Base-by-base conservation (phyloP, 306 rosid genomes). In the Quercus glauca region DNA sequence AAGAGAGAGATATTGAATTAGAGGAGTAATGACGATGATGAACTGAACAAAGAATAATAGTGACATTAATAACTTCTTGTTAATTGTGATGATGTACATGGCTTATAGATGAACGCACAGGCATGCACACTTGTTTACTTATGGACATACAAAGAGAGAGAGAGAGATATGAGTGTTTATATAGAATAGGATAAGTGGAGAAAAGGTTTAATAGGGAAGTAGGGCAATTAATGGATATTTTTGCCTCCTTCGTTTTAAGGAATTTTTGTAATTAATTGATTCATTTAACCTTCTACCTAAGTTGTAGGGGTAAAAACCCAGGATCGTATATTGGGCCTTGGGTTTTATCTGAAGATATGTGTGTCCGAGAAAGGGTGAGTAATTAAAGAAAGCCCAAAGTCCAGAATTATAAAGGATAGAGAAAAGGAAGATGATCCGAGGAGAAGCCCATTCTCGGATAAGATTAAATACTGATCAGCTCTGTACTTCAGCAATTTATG, bases 31-130 rank as follows among this genome's bases (percentile, higher is more conserved):
- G 4, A 49, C 15, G 72, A 56, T 55, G 67, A 64, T 55, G 41
- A 76, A 52, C 56, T 74, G 74, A 26, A 28, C 51, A 18, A 71
- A 37, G 68, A 76, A 23, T 64, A 80, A 41, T 45, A 56, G 57
- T 12, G 76, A 21, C 19, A 68, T 17, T 45, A 31, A 37, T 3
- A 52, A 53, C 60, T 80, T 4, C 18, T 9, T 53, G 11, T 43
- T 59, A 63, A 52, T 59, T 61, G 55, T n/a, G 25, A 31, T 28
- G 2, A 70, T 63, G 20, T 78, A 64, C 80, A 83, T 83, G 41
- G 67, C 28, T 51, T 8, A 68, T 29, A 45, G 57, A 56, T 55
- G 15, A 33, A 19, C 1, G 6, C 65, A 23, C 12, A 59, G 5
- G 69, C 6, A 55, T 45, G 68, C 58, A 60, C 31, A 59, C 15